Percentiles rank a stretch among this genome's conserved stretches.
phyloP scores from a whole-genome alignment of 176 grass and related monocot genomes.

The Oryza nivara region DNA sequence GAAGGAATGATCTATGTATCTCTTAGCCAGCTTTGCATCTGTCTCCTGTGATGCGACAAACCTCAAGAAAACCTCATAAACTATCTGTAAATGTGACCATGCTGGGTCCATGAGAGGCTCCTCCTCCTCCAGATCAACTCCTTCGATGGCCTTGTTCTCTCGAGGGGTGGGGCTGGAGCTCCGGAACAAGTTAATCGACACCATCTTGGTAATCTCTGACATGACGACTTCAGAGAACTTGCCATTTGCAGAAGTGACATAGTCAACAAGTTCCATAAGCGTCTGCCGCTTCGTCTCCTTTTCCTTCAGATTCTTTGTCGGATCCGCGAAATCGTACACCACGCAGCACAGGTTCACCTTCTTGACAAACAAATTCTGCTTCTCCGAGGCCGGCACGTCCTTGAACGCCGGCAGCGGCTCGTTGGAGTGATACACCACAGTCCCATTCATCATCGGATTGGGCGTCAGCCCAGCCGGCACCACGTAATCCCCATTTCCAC shows the following conservation, averaged over 20 bases:
- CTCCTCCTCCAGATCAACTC: conserved; percentile 90
- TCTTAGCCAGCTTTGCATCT: conserved; percentile 93
- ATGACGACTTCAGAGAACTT: conserved; percentile 80
- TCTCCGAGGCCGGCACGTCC: conserved; percentile 76
- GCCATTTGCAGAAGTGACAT: conserved; percentile 65
- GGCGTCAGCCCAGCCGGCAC: conserved; percentile 45
- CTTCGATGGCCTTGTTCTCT: conserved; percentile 81
- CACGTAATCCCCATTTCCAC: conserved; percentile 53
- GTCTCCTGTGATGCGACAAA: conserved; percentile 89
- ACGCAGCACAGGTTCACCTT: conserved; percentile 82
- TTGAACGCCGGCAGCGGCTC: conserved; percentile 87
- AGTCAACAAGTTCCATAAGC: conserved; percentile 87
- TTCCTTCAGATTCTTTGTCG: conserved; percentile 79
- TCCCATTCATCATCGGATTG: conserved; percentile 50
- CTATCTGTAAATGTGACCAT: conserved; percentile 88
- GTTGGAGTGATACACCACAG: conserved; percentile 47
- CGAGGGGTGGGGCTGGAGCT: conserved; percentile 63
- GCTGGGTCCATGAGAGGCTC: conserved; percentile 96
- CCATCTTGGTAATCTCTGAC: conserved; percentile 79
- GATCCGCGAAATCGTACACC: conserved; percentile 74
- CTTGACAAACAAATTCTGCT: conserved; percentile 77
- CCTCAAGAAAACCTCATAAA: conserved; percentile 88
- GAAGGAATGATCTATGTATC: conserved; percentile 97
- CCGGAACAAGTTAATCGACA: conserved; percentile 84
- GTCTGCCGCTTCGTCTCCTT: conserved; percentile 89